Base-by-base conservation (phyloP, 371 early-diverging fungal genomes). In the Mucor sp. region DNA sequence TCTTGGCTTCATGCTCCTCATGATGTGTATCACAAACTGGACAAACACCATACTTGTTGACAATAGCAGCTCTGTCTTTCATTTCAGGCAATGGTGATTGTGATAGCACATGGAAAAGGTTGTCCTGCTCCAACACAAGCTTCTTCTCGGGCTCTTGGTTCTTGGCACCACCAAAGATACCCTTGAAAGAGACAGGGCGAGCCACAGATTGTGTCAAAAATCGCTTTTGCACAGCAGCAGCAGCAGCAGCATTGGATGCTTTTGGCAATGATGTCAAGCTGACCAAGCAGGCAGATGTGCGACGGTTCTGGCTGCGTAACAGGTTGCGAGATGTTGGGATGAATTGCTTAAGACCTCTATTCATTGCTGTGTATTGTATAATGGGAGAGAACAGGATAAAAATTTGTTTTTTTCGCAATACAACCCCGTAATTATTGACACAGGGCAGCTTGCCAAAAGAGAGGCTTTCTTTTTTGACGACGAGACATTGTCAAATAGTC, bases 71-170 rank as follows among this genome's bases (percentile, higher is more conserved):
- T 61, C 91, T 87, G 57, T 88, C 86, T 66, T 88, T 87, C 66
- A 94, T 78, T 63, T 89, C 91, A 17, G 85, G 79, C 59, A 93
- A 76, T 47, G 93, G 93, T 15, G 93, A 93, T 72, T 86, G 74
- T 27, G 90, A 87, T 15, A 93, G 78, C 15, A 85, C 83, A 59
- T 93, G 91, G 65, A 93, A 93, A 21, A 93, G 76, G 62, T 91
- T 79, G 70, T 87, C 86, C 55, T 84, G 82, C 14, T 77, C 72
- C 12, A 89, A 74, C 6, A 82, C 68, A 1, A 82, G 41, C 6
- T 58, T 44, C 1, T 67, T 44, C 8, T 68, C 62, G n/a, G 30
- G 41, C 6, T 58, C 44, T 12, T 57, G 28, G 8, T 72, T 59
- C 15, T 66, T 65, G 25, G 37, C 27, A 12, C 62, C 27, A 12